Conservation (phyloP, 2,329 filamentous ascomycete genomes). For the Ceratocystiopsis minuta region DNA sequence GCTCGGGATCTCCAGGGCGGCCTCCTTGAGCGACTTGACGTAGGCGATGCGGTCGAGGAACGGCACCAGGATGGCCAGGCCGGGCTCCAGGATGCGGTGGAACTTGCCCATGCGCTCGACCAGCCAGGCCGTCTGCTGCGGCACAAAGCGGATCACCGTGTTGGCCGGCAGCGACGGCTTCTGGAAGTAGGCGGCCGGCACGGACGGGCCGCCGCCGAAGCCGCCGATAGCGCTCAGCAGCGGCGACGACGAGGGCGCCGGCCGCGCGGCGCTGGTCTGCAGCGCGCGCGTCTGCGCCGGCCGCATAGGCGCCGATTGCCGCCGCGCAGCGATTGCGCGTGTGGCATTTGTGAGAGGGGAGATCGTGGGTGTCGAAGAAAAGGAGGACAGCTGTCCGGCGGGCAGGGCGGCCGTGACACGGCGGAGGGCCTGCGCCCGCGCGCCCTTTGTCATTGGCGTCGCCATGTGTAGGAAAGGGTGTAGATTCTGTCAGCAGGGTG, state of each 20-base stretch:
- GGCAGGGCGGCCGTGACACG: too few species aligned
- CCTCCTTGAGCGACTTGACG: conserved; percentile 93
- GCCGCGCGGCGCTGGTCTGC: conserved; percentile 10
- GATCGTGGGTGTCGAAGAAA: too few species aligned
- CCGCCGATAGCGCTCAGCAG: conserved; percentile 15
- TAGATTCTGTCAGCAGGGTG: too few species aligned
- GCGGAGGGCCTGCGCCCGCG: too few species aligned
- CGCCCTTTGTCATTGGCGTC: too few species aligned
- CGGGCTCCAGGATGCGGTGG: conserved; percentile 79
- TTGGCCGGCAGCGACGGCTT: conserved; percentile 65
- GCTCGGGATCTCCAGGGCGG: conserved; percentile 88
- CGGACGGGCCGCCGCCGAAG: conserved; percentile 4
- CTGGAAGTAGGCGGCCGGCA: conserved; percentile 65
- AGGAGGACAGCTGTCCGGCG: too few species aligned
- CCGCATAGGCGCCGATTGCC: too few species aligned
- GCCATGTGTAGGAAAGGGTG: too few species aligned
- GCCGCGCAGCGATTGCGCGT: too few species aligned
- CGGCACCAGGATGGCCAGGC: conserved; percentile 72
- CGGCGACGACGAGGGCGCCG: conserved; percentile 9
- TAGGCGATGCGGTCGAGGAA: conserved; percentile 94
- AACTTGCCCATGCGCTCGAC: conserved; percentile 99
- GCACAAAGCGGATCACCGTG: conserved; percentile 88
- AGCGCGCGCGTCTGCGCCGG: conserved; percentile 3
- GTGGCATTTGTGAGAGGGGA: too few species aligned
- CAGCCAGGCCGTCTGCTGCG: conserved; percentile 99